Percentiles rank a stretch among this genome's conserved stretches.
These are phyloP conservation scores for Diplogelasinospora grovesii DNA, from an alignment of 495 filamentous ascomycete species.

Conservation along the genomic window DNA sequence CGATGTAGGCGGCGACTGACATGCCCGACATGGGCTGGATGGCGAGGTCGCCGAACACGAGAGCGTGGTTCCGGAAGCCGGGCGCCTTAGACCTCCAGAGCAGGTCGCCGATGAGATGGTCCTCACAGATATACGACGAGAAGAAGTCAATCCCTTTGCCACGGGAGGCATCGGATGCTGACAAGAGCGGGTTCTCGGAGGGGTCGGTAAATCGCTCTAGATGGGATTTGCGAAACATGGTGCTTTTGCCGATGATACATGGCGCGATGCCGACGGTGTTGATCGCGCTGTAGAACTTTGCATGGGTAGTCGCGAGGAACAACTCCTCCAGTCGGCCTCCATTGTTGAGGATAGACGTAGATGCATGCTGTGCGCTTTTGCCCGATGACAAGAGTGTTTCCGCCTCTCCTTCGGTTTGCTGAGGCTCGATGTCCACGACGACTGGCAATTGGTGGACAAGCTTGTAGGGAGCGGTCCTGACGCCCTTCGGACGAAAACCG, in stretches of 20 bases:
- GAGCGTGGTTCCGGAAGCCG: constrained; percentile 68
- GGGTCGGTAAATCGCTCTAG: constrained; percentile 69
- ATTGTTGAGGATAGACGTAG: constrained; percentile 27
- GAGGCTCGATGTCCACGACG: constrained; percentile 61
- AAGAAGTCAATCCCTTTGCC: constrained; percentile 81
- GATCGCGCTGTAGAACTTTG: constrained; percentile 98
- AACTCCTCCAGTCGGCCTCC: constrained; percentile 90
- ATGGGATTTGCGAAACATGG: constrained; percentile 94
- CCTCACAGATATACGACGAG: constrained; percentile 93
- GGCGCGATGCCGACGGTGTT: constrained; percentile 87
- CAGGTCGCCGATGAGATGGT: constrained; percentile 90
- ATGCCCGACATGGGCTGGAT: constrained; percentile 84
- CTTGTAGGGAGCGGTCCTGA: constrained; percentile 60
- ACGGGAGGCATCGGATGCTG: constrained; percentile 37
- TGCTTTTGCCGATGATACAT: constrained; percentile 94
- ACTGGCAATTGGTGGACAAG: constrained; percentile 94
- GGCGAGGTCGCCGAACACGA: constrained; percentile 78
- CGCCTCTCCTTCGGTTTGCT: constrained; percentile 18
- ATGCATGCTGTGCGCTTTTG: too few species aligned
- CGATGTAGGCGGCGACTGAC: constrained; percentile 71
- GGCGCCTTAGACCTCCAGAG: constrained; percentile 62
- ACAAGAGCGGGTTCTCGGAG: constrained; percentile 36
- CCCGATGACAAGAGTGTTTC: constrained; percentile 14
- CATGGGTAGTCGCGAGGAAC: constrained; percentile 90
- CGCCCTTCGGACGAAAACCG: constrained; percentile 47